Base-by-base conservation (phyloP, 2,329 filamentous ascomycete genomes). In the Colletotrichum higginsianum region DNA sequence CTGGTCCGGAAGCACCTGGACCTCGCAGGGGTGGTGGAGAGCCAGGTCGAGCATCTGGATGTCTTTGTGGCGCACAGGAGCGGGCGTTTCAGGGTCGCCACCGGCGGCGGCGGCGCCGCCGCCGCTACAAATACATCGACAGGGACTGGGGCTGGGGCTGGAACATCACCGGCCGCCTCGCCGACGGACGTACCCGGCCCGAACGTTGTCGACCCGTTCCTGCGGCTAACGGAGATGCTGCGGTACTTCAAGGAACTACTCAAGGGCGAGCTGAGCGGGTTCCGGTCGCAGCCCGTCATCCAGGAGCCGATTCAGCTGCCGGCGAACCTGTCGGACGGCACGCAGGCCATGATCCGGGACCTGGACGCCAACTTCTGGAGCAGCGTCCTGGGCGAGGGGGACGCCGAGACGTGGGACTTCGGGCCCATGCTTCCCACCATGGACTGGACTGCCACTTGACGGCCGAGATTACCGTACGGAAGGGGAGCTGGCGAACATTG, bases 1-100 rank as follows among this genome's bases (percentile, higher is more conserved):
- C 75, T 78, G 1, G 81, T 83, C 26, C 78, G 81, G 6, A 72
- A 76, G 26, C 81, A 85, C 71, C 77, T 87, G 15, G 75, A 73
- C 26, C 76, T 84, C 61, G 78, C 78, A 5, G 67, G 74, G 15
- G 73, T 78, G n/a, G 65, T 83, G 21, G 75, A 79, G 18, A 71
- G 65, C 26, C 78, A 82, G 73, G 76, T 80, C 13, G 21, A 61
- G 13, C 79, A 82, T 52, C 76, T 83, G 74, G 73, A 77, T 44
- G 13, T 64, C 1, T 73, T 80, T 5, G 77, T 79, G 4, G 73
- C 75, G 55, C 61, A 57, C 30, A 76, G 81, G 16, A 73, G 61
- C 18, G 71, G 61, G 46, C 61, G 49, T 58, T 40, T 35, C 44
- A 66, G 44, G 58, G 46, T 47, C 21, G 61, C 35, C 56, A 49